phyloP scores from a whole-genome alignment of 345 rosid genomes.

The Ceriops zippeliana region DNA sequence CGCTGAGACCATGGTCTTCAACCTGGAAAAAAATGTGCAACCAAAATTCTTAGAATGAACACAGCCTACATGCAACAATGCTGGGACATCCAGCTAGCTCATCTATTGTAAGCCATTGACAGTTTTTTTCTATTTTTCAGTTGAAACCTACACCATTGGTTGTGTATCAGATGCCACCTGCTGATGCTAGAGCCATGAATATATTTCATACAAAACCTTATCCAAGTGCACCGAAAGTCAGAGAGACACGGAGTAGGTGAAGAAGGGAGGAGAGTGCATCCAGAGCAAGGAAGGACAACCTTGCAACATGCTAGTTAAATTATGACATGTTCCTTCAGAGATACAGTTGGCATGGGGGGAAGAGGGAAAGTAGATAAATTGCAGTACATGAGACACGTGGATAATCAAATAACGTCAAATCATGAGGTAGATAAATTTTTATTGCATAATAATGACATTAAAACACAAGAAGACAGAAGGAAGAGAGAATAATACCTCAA shows the following conservation, averaged over 20 bases:
- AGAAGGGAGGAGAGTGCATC: not conserved
- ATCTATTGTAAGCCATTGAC: not conserved
- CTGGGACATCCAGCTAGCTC: not conserved
- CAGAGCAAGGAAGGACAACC: too few species aligned
- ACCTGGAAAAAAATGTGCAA: slow-evolving; percentile 42
- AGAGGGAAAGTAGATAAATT: not conserved
- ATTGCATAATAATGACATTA: not conserved
- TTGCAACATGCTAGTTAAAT: too few species aligned
- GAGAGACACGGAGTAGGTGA: not conserved
- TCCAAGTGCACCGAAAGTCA: not conserved
- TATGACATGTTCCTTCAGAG: too few species aligned
- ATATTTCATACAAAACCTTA: too few species aligned
- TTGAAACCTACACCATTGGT: not conserved
- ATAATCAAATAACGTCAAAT: not conserved
- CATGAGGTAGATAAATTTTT: not conserved
- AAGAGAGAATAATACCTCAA: slow-evolving; percentile 55
- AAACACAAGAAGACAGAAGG: slow-evolving; percentile 5
- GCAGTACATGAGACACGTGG: not conserved
- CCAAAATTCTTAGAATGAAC: slow-evolving; percentile 13
- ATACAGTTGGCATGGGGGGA: too few species aligned
- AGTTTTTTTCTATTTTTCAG: not conserved
- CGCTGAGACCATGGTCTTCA: slow-evolving; percentile 76
- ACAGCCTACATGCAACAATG: not conserved
- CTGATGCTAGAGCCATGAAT: too few species aligned
- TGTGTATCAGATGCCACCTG: too few species aligned